phyloP scores from a whole-genome alignment of 352 stramenopile genomes.

The Phytophthora sp. region DNA sequence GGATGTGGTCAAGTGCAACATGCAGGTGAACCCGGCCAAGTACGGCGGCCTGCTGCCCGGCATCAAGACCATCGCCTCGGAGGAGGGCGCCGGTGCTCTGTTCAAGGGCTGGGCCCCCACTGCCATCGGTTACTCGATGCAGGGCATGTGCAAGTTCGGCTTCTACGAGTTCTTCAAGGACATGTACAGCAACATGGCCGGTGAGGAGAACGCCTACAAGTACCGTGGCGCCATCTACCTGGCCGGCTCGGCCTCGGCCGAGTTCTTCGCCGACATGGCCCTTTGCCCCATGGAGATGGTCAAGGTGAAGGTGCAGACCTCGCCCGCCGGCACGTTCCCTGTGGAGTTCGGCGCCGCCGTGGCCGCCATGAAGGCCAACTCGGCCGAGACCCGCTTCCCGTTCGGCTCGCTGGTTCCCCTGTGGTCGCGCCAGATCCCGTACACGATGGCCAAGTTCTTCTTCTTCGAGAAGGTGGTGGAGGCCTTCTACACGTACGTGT shows the following conservation, averaged over 20 bases:
- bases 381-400: constrained; percentile 89
- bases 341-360: constrained; percentile 88
- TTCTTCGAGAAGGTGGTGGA: constrained; percentile 95
- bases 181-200: constrained; percentile 90
- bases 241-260: constrained; percentile 91
- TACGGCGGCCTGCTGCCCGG: constrained; percentile 81
- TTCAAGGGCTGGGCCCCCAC: constrained; percentile 94
- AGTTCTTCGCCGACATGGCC: constrained; percentile 94
- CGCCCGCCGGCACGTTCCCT: constrained; percentile 89
- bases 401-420: constrained; percentile 92
- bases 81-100: constrained; percentile 83
- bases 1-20: constrained; percentile 96
- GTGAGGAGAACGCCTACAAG: constrained; percentile 93
- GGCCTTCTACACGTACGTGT: constrained; percentile 89
- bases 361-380: constrained; percentile 88
- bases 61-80: constrained; percentile 86
- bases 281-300: constrained; percentile 96
- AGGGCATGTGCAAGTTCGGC: constrained; percentile 94
- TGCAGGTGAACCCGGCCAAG: constrained; percentile 92
- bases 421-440: constrained; percentile 95
- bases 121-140: constrained; percentile 90
- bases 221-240: constrained; percentile 94
- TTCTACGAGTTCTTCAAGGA: constrained; percentile 98
- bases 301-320: constrained; percentile 95
- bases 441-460: constrained; percentile 99